Base-by-base conservation (phyloP, 805 yeast genomes). In the Myxozyma neotropica region DNA sequence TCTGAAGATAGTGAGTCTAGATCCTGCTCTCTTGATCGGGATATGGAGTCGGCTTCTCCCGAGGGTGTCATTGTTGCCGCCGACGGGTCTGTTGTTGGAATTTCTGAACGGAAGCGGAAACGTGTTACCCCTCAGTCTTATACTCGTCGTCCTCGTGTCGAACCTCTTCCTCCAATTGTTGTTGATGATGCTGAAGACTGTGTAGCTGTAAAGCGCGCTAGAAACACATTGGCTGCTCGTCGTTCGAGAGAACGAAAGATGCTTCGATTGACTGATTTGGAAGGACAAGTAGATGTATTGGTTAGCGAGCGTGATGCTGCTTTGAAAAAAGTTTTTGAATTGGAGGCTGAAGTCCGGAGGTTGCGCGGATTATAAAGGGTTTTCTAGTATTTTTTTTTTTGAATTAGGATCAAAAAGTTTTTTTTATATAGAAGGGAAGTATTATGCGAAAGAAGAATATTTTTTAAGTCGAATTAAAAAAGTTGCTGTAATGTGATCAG, bases 171-270 rank as follows among this genome's bases (percentile, higher is more conserved):
- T 63, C 93, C 94, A 12, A 80, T 90, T 61, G 80, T 81, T 46
- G 68, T 76, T 39, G 77, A 80, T 45, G 80, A 80, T 46, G 72
- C 78, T 26, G 75, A 72, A 50, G 96, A 91, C 73, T 83, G 86
- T n/a, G 81, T 81, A 58, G 83, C 89, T 47, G 73, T 88, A 69
- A 93, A 93, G 78, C 86, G 98, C 73, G 98, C 98, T 7, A 86
- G 93, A 75, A 93, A 94, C 81, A 93, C 93, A n/a, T 75, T 85
- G 50, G 96, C 91, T 72, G 97, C 98, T 67, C 84, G 98, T 74
- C 83, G 97, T 73, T 91, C 97, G 35, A 81, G 98, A 69, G 96
- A 96, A 35, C 84, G 96, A 73, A 90, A 92, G 75, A 85, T 88
- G 85, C 88, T 88, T 73, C 83, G 96, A 74, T 88, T 92, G 89